Evolutionary conservation across 2,329 filamentous ascomycete species (phyloP).

Genomic region (Pezicula carpinea): DNA sequence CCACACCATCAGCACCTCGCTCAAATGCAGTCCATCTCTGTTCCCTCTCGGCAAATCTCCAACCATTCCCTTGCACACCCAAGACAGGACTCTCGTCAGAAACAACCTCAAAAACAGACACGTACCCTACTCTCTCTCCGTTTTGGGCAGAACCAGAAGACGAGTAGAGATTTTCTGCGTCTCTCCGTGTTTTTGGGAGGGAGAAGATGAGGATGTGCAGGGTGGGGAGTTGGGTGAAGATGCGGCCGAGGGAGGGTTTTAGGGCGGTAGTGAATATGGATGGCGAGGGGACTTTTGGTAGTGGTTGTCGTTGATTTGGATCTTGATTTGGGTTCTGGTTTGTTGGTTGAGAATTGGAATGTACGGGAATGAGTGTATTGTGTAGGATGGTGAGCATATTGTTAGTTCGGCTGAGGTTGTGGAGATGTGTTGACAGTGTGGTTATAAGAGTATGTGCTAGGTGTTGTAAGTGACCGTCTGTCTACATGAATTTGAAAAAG

Average conservation of each 20-base stretch:
- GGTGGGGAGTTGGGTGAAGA: constrained; percentile 50
- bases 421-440: constrained; percentile 42
- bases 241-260: constrained; percentile 38
- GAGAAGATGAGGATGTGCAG: constrained; percentile 48
- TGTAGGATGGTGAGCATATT: constrained; percentile 49
- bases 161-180: constrained; percentile 36
- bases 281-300: constrained; percentile 10
- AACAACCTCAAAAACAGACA: constrained; percentile 23
- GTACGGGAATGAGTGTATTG: constrained; percentile 40
- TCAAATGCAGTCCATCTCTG: constrained; percentile 50
- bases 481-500: constrained; percentile 2
- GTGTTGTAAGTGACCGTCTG: constrained; percentile 1
- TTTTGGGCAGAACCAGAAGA: constrained; percentile 6
- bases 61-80: constrained; percentile 1
- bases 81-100: constrained; percentile 24
- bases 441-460: constrained; percentile 45
- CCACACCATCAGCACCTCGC: constrained; percentile 30
- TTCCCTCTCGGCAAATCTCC: constrained; percentile 37
- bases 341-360: constrained; percentile 1
- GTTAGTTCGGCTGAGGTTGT: constrained; percentile 37
- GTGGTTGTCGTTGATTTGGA: neutral
- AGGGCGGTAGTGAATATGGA: constrained; percentile 8
- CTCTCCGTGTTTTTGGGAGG: constrained; percentile 35
- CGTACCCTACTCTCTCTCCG: constrained; percentile 11
- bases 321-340: neutral